A percentile compares a stretch with the other conserved stretches of the same genome.
These are phyloP conservation scores for Pseudogymnoascus verrucosus DNA, from an alignment of 2,329 filamentous ascomycete genomes.

Conservation along the genomic window DNA sequence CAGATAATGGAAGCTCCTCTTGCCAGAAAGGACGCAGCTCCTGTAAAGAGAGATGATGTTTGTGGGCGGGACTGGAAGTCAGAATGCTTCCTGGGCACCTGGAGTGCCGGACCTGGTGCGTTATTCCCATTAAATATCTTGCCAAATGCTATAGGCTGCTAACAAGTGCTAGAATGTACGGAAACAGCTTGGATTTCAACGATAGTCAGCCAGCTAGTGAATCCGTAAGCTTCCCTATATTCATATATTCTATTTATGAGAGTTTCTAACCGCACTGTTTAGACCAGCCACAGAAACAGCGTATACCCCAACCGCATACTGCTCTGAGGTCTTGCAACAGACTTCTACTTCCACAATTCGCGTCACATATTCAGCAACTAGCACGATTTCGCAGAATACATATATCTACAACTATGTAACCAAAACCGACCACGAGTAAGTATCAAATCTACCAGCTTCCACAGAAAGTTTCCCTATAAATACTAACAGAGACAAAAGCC, in stretches of 20 bases:
- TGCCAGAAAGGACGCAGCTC: neutral
- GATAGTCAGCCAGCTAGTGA: neutral
- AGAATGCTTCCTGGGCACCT: neutral
- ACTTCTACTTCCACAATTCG: neutral
- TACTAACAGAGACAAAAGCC: neutral
- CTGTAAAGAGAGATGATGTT: neutral
- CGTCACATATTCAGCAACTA: neutral
- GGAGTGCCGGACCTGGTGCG: neutral
- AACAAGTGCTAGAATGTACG: neutral
- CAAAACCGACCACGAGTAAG: neutral
- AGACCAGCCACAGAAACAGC: neutral
- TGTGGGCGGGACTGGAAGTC: neutral
- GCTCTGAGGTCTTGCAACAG: neutral
- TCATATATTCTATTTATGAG: no score
- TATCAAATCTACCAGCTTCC: neutral
- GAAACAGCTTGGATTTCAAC: neutral
- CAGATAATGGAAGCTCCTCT: neutral
- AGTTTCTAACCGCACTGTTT: neutral
- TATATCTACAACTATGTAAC: neutral
- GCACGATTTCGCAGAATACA: neutral
- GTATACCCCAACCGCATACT: neutral
- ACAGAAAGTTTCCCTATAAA: neutral
- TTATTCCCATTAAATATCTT: neutral
- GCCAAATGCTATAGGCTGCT: neutral
- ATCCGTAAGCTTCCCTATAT: neutral